These are phyloP conservation scores for Vitis riparia DNA, from an alignment of 164 flowering plant genomes.

Conservation along the genomic window DNA sequence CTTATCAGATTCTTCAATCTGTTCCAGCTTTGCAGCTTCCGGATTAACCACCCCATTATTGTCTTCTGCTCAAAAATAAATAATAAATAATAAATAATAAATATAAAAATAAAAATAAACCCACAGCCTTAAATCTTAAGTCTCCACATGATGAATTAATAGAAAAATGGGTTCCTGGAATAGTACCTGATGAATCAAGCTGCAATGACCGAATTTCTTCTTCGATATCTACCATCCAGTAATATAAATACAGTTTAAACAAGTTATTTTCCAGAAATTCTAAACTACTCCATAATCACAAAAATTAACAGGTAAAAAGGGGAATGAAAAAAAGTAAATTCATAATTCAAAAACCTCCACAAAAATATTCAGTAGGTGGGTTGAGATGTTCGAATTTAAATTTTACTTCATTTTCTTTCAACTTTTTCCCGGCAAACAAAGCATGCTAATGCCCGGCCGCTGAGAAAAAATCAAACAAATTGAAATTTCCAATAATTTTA, in stretches of 20 bases:
- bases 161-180: background rate
- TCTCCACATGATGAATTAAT: background rate
- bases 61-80: slow-evolving; percentile 29
- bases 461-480: too few species aligned
- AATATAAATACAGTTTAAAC: background rate
- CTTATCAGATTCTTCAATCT: slow-evolving; percentile 35
- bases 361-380: too few species aligned
- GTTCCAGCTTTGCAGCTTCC: slow-evolving; percentile 38
- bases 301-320: too few species aligned
- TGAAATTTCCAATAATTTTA: too few species aligned
- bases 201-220: slow-evolving; percentile 72
- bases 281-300: background rate
- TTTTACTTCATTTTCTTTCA: too few species aligned
- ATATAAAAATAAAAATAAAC: background rate
- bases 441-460: too few species aligned
- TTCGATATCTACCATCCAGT: slow-evolving; percentile 46
- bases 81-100: background rate
- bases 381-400: too few species aligned
- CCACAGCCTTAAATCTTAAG: too few species aligned
- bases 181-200: slow-evolving; percentile 68
- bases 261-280: slow-evolving; percentile 4
- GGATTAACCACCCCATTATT: slow-evolving; percentile 28
- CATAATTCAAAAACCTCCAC: too few species aligned
- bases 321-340: too few species aligned
- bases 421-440: too few species aligned